These are phyloP conservation scores for Croton laevigatus DNA, from an alignment of 441 rosid genomes.

Conservation along the genomic window DNA sequence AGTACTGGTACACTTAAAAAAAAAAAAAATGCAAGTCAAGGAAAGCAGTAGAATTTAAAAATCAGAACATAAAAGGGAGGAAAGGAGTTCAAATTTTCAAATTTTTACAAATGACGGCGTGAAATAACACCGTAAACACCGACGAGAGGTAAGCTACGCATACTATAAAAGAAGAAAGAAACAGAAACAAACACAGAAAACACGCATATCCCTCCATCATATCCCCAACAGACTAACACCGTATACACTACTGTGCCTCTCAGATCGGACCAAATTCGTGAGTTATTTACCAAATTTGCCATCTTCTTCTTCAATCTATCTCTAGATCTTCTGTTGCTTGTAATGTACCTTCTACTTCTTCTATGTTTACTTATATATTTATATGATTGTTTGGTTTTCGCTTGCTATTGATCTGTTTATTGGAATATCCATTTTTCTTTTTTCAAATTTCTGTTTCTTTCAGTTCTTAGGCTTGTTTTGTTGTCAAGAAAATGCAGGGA, in stretches of 20 bases:
- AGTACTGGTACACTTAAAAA: not conserved
- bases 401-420: not conserved
- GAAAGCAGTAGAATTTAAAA: not conserved
- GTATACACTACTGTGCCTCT: not conserved
- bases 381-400: constrained; percentile 6
- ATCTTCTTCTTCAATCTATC: not conserved
- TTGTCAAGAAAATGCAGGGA: constrained; percentile 17
- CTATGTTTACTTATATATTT: not conserved
- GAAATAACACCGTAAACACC: constrained; percentile 57
- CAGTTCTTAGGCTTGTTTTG: not conserved
- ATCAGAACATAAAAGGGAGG: not conserved
- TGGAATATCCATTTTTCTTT: not conserved
- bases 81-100: not conserved
- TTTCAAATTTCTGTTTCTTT: too few relatives aligned
- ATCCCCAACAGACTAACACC: constrained; percentile 16
- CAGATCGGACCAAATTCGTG: constrained; percentile 21
- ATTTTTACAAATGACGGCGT: constrained; percentile 28
- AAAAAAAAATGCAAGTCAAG: not conserved
- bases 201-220: not conserved
- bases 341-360: constrained; percentile 10
- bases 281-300: constrained; percentile 3
- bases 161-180: constrained; percentile 27
- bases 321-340: constrained; percentile 12
- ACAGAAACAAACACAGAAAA: constrained; percentile 25
- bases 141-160: constrained; percentile 34